Evolutionary conservation across 2,329 filamentous ascomycete species (phyloP).

Genomic region (Coniochaeta sp.): DNA sequence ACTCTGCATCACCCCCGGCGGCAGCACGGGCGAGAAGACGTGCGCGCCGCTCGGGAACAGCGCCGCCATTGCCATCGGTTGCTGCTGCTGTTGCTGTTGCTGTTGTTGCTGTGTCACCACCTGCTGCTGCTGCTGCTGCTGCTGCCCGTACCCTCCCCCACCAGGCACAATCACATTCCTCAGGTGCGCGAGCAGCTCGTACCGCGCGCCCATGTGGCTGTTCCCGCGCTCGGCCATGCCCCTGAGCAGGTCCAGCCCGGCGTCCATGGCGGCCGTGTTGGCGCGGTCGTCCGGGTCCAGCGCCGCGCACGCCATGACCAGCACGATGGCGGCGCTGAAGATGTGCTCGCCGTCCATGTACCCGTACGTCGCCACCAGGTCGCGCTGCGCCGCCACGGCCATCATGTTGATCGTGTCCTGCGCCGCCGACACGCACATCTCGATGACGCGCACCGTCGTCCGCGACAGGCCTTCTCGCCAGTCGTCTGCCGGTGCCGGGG

Average conservation of each 20-base stretch:
- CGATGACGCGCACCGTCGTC: constrained; percentile 41
- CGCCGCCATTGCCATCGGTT: not conserved
- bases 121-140: too few species aligned
- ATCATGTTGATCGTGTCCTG: constrained; percentile 41
- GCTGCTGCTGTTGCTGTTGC: not conserved
- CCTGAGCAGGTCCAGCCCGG: constrained; percentile 37
- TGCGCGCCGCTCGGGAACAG: constrained; percentile 1
- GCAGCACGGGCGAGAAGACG: not conserved
- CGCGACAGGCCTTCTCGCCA: constrained; percentile 40
- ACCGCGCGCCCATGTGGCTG: constrained; percentile 33
- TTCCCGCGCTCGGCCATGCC: constrained; percentile 47
- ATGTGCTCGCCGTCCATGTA: constrained; percentile 51
- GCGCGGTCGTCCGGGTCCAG: constrained; percentile 37
- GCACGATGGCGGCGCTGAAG: constrained; percentile 44
- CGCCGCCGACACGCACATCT: constrained; percentile 43
- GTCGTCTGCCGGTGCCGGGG: too few species aligned
- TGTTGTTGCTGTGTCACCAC: too few species aligned
- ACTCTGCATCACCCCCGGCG: not conserved
- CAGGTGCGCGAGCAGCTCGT: constrained; percentile 22
- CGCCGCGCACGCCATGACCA: constrained; percentile 47
- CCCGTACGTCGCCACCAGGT: constrained; percentile 47
- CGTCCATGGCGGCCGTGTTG: constrained; percentile 32
- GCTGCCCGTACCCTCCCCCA: not conserved
- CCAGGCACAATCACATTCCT: constrained; percentile 16
- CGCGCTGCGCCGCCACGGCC: constrained; percentile 37